Percentiles rank a stretch among this genome's conserved stretches.
These are phyloP conservation scores for Candida insectorum DNA, from an alignment of 805 yeast genomes.

Conservation along the genomic window DNA sequence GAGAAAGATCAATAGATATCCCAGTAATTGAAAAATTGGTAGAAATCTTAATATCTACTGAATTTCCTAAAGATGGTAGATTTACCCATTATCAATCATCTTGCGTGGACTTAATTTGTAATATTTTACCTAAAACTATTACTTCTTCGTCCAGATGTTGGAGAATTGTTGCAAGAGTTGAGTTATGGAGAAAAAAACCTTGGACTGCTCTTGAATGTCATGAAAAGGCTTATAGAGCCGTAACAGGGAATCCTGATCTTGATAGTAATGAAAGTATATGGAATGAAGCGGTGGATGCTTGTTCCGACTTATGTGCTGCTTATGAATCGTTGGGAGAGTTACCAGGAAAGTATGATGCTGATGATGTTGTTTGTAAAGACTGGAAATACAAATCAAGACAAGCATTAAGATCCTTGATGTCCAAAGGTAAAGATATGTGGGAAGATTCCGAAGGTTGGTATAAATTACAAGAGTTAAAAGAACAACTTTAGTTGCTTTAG, in stretches of 20 bases:
- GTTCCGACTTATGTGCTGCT: slow-evolving; percentile 77
- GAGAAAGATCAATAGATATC: slow-evolving; percentile 68
- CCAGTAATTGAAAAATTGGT: slow-evolving; percentile 73
- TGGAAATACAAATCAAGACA: slow-evolving; percentile 85
- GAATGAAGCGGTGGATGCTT: slow-evolving; percentile 76
- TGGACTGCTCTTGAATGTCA: slow-evolving; percentile 85
- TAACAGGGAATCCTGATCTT: slow-evolving; percentile 60
- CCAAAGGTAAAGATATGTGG: slow-evolving; percentile 78
- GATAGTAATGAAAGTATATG: slow-evolving; percentile 60
- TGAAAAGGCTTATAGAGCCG: slow-evolving; percentile 82
- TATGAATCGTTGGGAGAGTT: slow-evolving; percentile 84
- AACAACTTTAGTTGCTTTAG: neutral
- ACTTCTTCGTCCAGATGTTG: slow-evolving; percentile 69
- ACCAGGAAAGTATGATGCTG: slow-evolving; percentile 76
- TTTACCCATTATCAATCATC: slow-evolving; percentile 61
- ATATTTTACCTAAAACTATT: slow-evolving; percentile 62
- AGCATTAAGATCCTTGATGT: slow-evolving; percentile 67
- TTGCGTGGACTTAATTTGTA: slow-evolving; percentile 70
- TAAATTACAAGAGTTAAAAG: slow-evolving; percentile 50
- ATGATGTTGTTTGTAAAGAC: slow-evolving; percentile 82
- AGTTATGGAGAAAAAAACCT: slow-evolving; percentile 81
- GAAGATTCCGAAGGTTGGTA: slow-evolving; percentile 79
- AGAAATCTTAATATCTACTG: slow-evolving; percentile 54
- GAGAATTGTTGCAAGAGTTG: slow-evolving; percentile 82
- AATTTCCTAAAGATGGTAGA: slow-evolving; percentile 42